Percentiles rank a stretch among this genome's conserved stretches.
Evolutionary conservation across 2,329 filamentous ascomycete genomes (phyloP).

Genomic region (Colletotrichum sp.): DNA sequence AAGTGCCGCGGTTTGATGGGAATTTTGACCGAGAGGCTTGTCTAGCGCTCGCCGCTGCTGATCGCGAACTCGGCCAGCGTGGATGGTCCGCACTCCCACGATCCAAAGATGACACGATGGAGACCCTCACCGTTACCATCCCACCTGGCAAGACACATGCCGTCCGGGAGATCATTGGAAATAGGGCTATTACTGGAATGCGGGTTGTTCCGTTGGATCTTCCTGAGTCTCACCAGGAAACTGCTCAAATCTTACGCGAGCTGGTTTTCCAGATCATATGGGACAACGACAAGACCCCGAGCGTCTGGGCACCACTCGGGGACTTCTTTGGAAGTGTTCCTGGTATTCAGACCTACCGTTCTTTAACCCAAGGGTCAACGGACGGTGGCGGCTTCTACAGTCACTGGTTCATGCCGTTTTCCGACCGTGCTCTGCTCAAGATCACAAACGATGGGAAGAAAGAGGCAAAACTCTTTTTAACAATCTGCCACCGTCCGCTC

Average conservation of each 20-base stretch:
- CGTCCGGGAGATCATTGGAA: slow-evolving; percentile 7
- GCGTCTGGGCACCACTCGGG: slow-evolving; percentile 12
- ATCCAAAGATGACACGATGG: slow-evolving; percentile 1
- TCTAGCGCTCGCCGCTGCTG: slow-evolving; percentile 9
- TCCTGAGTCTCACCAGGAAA: not conserved
- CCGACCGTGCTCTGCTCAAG: slow-evolving; percentile 2
- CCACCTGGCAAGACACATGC: not conserved
- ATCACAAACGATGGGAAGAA: slow-evolving; percentile 11
- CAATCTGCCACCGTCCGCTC: slow-evolving; percentile 1
- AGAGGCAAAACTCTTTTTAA: slow-evolving; percentile 5
- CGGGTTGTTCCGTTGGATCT: slow-evolving; percentile 6
- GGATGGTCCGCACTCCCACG: slow-evolving; percentile 16
- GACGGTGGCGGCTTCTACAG: slow-evolving; percentile 17
- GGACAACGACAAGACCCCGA: slow-evolving; percentile 5
- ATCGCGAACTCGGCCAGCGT: slow-evolving; percentile 1
- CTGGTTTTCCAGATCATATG: slow-evolving; percentile 8
- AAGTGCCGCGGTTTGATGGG: slow-evolving; percentile 1
- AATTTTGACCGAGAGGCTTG: slow-evolving; percentile 9
- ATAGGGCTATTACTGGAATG: slow-evolving; percentile 8
- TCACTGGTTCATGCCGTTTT: slow-evolving; percentile 19
- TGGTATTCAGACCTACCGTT: slow-evolving; percentile 7
- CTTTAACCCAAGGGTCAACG: slow-evolving; percentile 8
- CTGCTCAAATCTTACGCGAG: not conserved
- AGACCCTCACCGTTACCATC: not conserved
- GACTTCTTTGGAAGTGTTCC: slow-evolving; percentile 19